Evolutionary conservation across 352 stramenopile species (phyloP).

Genomic region (Phytopythium chamaehyphon): DNA sequence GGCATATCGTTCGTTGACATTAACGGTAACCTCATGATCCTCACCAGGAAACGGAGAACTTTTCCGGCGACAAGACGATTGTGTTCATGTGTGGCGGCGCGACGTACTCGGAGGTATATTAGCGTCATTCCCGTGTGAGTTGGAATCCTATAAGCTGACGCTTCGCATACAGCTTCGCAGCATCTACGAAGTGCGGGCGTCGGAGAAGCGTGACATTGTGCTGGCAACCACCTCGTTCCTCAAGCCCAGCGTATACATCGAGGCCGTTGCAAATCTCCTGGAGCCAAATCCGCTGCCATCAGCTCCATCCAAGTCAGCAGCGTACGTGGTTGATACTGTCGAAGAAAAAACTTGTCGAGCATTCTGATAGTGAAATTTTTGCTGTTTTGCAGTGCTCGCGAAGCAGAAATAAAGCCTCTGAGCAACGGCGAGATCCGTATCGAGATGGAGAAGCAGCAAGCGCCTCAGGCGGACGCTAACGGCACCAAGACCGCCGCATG

Average conservation of each 20-base stretch:
- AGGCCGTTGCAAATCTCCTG: conserved; percentile 59
- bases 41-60: conserved; percentile 49
- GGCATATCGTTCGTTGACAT: neutral
- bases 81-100: conserved; percentile 94
- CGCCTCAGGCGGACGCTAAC: conserved; percentile 14
- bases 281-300: conserved; percentile 29
- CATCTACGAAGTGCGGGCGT: conserved; percentile 67
- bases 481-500: neutral
- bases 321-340: too few relatives aligned
- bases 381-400: conserved; percentile 19
- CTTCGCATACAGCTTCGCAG: conserved; percentile 50
- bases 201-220: conserved; percentile 70
- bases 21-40: conserved; percentile 3
- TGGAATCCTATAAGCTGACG: neutral
- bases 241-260: conserved; percentile 49
- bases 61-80: conserved; percentile 89
- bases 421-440: conserved; percentile 67
- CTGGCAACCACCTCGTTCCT: conserved; percentile 72
- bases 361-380: neutral
- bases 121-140: too few relatives aligned
- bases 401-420: conserved; percentile 49
- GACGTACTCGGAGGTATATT: conserved; percentile 90
- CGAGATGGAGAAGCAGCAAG: conserved; percentile 48
- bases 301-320: conserved; percentile 6
- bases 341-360: too few relatives aligned